phyloP scores from a whole-genome alignment of 1,139 yeast genomes.

The Blastobotrys petasosporus region DNA sequence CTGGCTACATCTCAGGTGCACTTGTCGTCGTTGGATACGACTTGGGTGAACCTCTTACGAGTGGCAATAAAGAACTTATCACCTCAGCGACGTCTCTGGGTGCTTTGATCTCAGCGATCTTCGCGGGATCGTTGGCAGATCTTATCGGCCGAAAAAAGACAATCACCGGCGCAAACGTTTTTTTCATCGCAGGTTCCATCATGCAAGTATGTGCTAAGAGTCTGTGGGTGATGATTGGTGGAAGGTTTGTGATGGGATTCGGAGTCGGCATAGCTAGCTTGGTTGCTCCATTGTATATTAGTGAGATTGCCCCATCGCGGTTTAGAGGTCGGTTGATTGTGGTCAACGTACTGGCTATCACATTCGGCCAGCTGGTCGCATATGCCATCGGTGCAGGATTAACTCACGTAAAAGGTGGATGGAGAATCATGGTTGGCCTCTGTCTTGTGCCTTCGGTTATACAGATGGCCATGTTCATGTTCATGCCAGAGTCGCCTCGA shows the following conservation, averaged over 20 bases:
- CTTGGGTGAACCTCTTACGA: constrained; percentile 47
- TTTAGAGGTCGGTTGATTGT: constrained; percentile 70
- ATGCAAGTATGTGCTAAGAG: constrained; percentile 73
- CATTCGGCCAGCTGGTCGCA: constrained; percentile 89
- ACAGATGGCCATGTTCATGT: constrained; percentile 71
- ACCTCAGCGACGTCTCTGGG: constrained; percentile 96
- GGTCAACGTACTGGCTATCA: constrained; percentile 62
- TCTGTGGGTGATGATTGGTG: constrained; percentile 87
- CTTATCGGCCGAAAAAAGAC: constrained; percentile 75
- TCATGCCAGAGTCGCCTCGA: constrained; percentile 94
- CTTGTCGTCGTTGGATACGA: constrained; percentile 78
- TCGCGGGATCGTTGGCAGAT: constrained; percentile 81
- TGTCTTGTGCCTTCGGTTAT: constrained; percentile 80
- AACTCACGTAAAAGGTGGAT: constrained; percentile 65
- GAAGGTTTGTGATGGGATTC: constrained; percentile 86
- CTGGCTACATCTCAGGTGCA: constrained; percentile 92
- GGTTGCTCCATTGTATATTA: constrained; percentile 82
- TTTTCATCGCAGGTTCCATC: constrained; percentile 77
- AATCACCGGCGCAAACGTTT: constrained; percentile 67
- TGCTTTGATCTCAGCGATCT: constrained; percentile 69
- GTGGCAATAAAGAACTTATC: constrained; percentile 79
- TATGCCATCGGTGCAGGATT: constrained; percentile 92
- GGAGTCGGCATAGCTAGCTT: constrained; percentile 93
- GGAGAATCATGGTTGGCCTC: constrained; percentile 89
- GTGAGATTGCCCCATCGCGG: constrained; percentile 86